phyloP scores from a whole-genome alignment of 768 basidiomycete genomes.

The Phylloporus sp. region DNA sequence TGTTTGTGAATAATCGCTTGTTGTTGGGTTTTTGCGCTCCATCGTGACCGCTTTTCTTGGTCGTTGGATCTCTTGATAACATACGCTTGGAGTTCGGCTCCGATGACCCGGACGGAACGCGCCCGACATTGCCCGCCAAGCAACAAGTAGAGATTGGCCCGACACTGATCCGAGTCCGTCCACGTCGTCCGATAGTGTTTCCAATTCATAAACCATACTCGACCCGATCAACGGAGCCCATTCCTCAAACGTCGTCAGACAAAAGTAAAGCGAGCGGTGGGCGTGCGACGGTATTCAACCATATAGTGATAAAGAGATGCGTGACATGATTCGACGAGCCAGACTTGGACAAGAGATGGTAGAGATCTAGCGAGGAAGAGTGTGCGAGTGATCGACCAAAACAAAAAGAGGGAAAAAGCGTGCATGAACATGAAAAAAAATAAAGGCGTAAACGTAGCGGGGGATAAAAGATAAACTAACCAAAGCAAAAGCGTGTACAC shows the following conservation, averaged over 20 bases:
- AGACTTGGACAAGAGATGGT: background rate
- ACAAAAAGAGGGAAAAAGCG: background rate
- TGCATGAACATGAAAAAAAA: background rate
- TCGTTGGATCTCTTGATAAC: background rate
- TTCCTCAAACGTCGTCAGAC: no score
- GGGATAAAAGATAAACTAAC: background rate
- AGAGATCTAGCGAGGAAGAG: background rate
- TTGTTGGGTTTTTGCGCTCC: background rate
- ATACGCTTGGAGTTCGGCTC: background rate
- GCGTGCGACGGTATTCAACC: slow-evolving; percentile 15
- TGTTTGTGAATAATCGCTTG: slow-evolving; percentile 39
- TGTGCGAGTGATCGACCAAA: background rate
- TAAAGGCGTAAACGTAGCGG: no score
- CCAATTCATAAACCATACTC: no score
- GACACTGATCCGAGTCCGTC: no score
- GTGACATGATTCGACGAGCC: slow-evolving; percentile 4
- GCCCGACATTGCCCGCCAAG: no score
- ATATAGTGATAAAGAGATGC: slow-evolving; percentile 1
- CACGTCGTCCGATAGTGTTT: no score
- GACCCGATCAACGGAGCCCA: background rate
- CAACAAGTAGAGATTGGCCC: no score
- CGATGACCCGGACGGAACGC: no score
- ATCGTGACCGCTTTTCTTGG: background rate
- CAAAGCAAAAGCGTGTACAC: slow-evolving; percentile 3
- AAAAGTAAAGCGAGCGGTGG: slow-evolving; percentile 10